Conservation (phyloP, 2,329 filamentous ascomycete species). For the Aspergillus bombycis region DNA sequence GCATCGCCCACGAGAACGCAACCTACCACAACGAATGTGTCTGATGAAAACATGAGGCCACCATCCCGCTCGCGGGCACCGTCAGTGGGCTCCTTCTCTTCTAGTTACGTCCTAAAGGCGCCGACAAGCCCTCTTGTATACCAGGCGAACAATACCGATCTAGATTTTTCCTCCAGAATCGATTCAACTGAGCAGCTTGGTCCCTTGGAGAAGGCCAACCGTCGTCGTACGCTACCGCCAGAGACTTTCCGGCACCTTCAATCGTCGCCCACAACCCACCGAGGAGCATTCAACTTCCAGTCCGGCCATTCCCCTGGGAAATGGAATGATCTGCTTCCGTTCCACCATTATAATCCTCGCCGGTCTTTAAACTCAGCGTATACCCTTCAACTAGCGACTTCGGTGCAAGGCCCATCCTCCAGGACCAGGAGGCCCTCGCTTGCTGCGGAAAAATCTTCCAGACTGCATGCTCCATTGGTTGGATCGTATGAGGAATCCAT, state of each 20-base stretch:
- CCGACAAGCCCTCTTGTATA: constrained; percentile 93
- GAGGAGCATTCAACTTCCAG: constrained; percentile 45
- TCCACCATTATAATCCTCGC: constrained; percentile 77
- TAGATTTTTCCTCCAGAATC: constrained; percentile 63
- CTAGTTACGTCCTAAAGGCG: constrained; percentile 80
- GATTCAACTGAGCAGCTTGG: constrained; percentile 55
- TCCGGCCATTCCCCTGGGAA: constrained; percentile 52
- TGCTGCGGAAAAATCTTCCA: constrained; percentile 71
- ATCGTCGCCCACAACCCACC: constrained; percentile 41
- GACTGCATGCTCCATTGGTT: constrained; percentile 93
- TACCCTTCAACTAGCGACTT: constrained; percentile 52
- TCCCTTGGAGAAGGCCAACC: constrained; percentile 53
- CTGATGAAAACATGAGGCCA: constrained; percentile 17
- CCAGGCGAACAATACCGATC: constrained; percentile 80
- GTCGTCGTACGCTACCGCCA: constrained; percentile 74
- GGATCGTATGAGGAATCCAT: constrained; percentile 98
- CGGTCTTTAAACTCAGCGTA: constrained; percentile 70
- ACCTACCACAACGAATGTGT: constrained; percentile 20
- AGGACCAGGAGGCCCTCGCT: constrained; percentile 68
- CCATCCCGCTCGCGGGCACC: constrained; percentile 53
- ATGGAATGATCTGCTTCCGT: constrained; percentile 65
- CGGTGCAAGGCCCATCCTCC: constrained; percentile 40
- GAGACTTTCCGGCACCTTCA: constrained; percentile 57
- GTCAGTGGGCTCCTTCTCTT: constrained; percentile 71
- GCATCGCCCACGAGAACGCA: constrained; percentile 20